phyloP scores from a whole-genome alignment of 805 yeast species.

The Metschnikowia picachoensis region DNA sequence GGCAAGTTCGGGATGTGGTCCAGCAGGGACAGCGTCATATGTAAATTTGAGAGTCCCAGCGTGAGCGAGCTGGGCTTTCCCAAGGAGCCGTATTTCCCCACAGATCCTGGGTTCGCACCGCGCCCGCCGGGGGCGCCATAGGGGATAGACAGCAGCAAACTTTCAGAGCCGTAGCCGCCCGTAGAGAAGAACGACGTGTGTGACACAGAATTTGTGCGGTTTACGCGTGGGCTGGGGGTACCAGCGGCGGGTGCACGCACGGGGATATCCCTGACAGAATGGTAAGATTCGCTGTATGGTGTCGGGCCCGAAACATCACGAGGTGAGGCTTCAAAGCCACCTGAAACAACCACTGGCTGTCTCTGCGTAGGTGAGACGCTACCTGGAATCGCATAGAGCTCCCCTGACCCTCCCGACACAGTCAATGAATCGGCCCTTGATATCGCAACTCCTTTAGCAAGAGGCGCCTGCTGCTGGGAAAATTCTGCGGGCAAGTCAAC shows the following conservation, averaged over 20 bases:
- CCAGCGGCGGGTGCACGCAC: constrained; percentile 17
- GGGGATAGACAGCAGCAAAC: constrained; percentile 59
- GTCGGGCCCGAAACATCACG: constrained; percentile 5
- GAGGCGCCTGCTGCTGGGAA: neutral
- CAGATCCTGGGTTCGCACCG: constrained; percentile 5
- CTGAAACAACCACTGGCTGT: constrained; percentile 19
- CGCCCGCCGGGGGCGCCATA: constrained; percentile 70
- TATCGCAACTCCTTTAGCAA: no score
- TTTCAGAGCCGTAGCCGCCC: constrained; percentile 34
- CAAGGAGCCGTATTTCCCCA: constrained; percentile 7
- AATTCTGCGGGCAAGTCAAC: neutral
- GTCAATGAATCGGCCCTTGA: no score
- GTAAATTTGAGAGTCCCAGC: constrained; percentile 13
- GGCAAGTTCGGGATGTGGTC: constrained; percentile 47
- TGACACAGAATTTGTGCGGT: constrained; percentile 36
- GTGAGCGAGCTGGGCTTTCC: constrained; percentile 8
- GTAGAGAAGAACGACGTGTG: constrained; percentile 36
- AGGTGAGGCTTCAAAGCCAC: constrained; percentile 16
- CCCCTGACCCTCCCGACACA: neutral
- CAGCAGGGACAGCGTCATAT: constrained; percentile 14
- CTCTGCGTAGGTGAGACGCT: constrained; percentile 12
- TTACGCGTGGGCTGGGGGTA: constrained; percentile 38
- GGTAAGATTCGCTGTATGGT: constrained; percentile 6
- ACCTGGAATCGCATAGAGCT: constrained; percentile 5
- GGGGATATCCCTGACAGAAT: constrained; percentile 10